phyloP scores from a whole-genome alignment of 345 rosid genomes.

The Pistacia vera region DNA sequence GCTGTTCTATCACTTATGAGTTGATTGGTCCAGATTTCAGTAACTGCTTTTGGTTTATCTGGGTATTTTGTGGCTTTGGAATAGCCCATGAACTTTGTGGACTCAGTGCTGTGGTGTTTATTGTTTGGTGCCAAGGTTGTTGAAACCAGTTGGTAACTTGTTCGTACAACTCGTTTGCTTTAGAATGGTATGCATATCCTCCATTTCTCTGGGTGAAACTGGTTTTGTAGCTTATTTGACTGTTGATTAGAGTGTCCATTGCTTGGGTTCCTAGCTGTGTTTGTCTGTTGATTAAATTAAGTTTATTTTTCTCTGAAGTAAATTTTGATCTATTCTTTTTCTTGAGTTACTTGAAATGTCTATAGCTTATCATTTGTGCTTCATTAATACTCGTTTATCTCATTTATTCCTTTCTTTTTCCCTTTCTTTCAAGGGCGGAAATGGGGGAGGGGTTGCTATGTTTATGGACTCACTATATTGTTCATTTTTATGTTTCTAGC shows the following conservation, averaged over 20 bases:
- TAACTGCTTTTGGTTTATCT: not conserved
- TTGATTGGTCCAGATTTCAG: not conserved
- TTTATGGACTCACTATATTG: too few relatives aligned
- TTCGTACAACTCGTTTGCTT: not conserved
- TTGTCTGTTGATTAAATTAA: not conserved
- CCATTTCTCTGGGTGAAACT: not conserved
- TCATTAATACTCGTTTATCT: not conserved
- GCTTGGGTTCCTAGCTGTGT: too few relatives aligned
- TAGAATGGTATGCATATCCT: not conserved
- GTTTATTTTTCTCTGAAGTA: not conserved
- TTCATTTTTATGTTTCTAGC: slow-evolving; percentile 30
- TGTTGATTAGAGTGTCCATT: not conserved
- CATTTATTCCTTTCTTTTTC: not conserved
- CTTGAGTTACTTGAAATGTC: not conserved
- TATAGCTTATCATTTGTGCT: not conserved
- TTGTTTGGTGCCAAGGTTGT: not conserved
- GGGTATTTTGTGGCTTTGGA: not conserved
- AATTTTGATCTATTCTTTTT: not conserved
- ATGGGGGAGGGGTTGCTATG: too few relatives aligned
- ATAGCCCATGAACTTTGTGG: not conserved
- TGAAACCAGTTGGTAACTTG: not conserved
- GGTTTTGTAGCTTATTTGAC: not conserved
- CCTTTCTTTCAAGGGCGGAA: too few relatives aligned
- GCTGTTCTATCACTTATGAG: not conserved
- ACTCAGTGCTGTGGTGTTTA: not conserved